These are phyloP conservation scores for Ramaria sp. DNA, from an alignment of 768 basidiomycete genomes.

Conservation along the genomic window DNA sequence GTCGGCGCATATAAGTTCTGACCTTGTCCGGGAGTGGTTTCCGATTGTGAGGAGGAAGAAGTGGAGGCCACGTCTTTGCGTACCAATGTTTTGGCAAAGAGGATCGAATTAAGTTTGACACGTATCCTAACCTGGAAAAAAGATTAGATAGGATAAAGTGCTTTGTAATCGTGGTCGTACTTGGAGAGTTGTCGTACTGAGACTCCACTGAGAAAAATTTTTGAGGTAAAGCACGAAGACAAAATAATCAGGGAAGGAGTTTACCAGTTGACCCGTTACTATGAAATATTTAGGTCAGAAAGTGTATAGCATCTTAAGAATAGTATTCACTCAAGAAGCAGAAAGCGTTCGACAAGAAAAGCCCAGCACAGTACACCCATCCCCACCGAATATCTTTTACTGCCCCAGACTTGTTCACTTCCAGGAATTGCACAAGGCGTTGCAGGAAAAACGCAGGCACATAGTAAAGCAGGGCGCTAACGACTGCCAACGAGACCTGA, in stretches of 20 bases:
- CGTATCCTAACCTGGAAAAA: conserved; percentile 59
- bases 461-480: conserved; percentile 58
- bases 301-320: background rate
- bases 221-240: no score
- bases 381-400: conserved; percentile 49
- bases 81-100: conserved; percentile 78
- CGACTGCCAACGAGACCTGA: conserved; percentile 40
- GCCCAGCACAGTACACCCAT: conserved; percentile 51
- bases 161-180: background rate
- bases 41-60: conserved; percentile 26
- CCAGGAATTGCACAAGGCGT: conserved; percentile 51
- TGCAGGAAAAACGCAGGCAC: conserved; percentile 48
- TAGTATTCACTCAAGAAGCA: conserved; percentile 30
- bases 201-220: background rate
- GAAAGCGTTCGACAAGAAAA: conserved; percentile 35
- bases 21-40: conserved; percentile 17
- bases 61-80: conserved; percentile 68
- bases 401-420: conserved; percentile 45
- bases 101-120: conserved; percentile 70
- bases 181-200: conserved; percentile 3
- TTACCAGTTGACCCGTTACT: no score
- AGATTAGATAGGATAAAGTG: conserved; percentile 38
- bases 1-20: no score
- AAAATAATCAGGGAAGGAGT: no score
- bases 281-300: conserved; percentile 1